Base-by-base conservation (phyloP, 257 asterid species). In the Salvia hispanica region DNA sequence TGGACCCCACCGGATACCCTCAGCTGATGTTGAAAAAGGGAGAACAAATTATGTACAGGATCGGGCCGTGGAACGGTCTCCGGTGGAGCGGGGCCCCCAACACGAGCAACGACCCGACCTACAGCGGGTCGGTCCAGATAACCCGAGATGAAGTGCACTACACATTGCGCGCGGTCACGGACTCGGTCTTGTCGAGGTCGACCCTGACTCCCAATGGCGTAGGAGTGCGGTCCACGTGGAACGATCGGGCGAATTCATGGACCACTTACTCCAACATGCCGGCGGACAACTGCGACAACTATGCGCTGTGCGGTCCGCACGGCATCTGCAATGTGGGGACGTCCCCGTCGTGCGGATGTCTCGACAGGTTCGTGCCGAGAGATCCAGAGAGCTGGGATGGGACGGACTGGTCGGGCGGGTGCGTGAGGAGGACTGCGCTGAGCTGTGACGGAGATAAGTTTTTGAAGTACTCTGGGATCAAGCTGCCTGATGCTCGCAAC, bases 51-150 rank as follows among this genome's bases (percentile, higher is more conserved):
- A n/a, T 2, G 28, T 6, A 1, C 10, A 28, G 64, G 21, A 0
- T 42, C 7, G 75, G 70, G 0, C 75, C 75, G 4, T 71, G 75
- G 75, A 71, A 71, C 46, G 75, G 75, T 3, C 0, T 9, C 4
- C 5, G 14, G 1, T 14, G 61, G 62, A 40, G 63, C 4, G 61
- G 61, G 0, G 15, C 45, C 0, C 37, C 68, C 2, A 47, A 37
- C 3, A 36, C 10, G 3, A 9, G 13, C 28, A 33, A 58, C 6
- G 33, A 51, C 1, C 21, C 62, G 0, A 48, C 5, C 1, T 4
- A 7, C 7, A 6, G 0, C 5, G 12, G 3, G 15, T 13, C 15
- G 36, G 0, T 48, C 10, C 6, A 3, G 44, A 59, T 43, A 21
- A 57, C 1, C 1, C 7, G 0, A 8, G 1, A 16, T 1, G 72